Evolutionary conservation across 108 stramenopile species (phyloP), one percentile per base, ranked within the genome.

Genomic region (Schizochytrium sp.): DNA sequence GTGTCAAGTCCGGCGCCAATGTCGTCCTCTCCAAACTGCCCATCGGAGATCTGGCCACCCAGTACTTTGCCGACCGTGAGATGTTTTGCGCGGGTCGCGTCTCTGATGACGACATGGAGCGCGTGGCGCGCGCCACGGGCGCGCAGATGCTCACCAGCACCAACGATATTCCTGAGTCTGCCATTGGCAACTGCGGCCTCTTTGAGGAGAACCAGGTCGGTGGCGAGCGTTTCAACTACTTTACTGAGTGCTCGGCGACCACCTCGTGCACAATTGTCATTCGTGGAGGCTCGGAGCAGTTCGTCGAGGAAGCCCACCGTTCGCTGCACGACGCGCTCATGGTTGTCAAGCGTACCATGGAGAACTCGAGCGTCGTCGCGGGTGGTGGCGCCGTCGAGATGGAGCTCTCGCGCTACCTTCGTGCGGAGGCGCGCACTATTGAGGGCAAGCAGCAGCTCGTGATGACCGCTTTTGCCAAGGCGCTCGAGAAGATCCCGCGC

Each of bases 361-460:
- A 93, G 91, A 93, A 95, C n/a, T 88, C 91, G 45, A 88, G 94
- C 34, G 96, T 99, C 57, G 99, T 99, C 16, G 99, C 98, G 5
- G 99, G 99, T 34, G 99, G 99, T 41, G 99, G 99, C 44, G 99
- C 99, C 51, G 94, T 99, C 41, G 99, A 99, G 92, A 96, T 99
- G 97, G 97, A 97, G 92, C 58, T 94, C 14, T 93, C 97, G 29
- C 93, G 93, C 63, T 89, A 90, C 88, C 91, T 99, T 16, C 93
- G 96, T 21, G 92, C 96, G 19, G 88, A 96, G 59, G 96, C 97
- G 8, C 91, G 96, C 89, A 95, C 94, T 58, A 97, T 98, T 90
- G 96, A 95, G 88, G 99, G 99, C 88, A 99, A 99, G 94, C 96
- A 96, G 91, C 99, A 99, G 92, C 92, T 98, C 72, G 95, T 99